Conservation (phyloP, 495 filamentous ascomycete species). For the Aspergillus saccharolyticus region DNA sequence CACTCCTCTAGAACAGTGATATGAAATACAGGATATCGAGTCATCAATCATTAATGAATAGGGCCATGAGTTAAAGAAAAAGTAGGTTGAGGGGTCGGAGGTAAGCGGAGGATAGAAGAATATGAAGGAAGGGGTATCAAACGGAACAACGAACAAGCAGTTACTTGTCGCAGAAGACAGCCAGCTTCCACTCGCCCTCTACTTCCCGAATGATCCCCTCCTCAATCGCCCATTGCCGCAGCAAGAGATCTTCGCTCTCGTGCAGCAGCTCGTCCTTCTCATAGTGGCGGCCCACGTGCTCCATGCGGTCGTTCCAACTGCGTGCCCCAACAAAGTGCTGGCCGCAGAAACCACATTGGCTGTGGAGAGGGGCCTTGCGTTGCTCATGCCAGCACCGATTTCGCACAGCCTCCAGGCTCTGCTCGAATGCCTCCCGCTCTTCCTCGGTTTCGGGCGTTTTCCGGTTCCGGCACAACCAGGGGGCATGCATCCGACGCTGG, state of each 20-base stretch:
- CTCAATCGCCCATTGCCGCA: constrained; percentile 49
- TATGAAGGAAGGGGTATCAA: not conserved
- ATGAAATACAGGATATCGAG: constrained; percentile 4
- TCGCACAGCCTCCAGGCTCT: constrained; percentile 44
- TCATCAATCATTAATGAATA: not conserved
- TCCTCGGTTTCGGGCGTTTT: constrained; percentile 38
- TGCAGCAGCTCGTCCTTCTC: constrained; percentile 45
- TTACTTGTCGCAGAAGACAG: constrained; percentile 10
- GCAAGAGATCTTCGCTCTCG: constrained; percentile 39
- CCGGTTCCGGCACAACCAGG: constrained; percentile 38
- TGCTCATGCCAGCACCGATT: constrained; percentile 54
- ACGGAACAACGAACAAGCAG: constrained; percentile 3
- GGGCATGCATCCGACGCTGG: constrained; percentile 84
- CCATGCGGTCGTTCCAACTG: constrained; percentile 82
- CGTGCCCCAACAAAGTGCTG: constrained; percentile 53
- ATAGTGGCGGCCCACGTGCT: constrained; percentile 83
- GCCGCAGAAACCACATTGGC: constrained; percentile 65
- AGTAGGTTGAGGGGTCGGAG: not conserved
- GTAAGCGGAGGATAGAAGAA: not conserved
- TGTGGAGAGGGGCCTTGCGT: constrained; percentile 55
- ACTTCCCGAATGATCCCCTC: constrained; percentile 37
- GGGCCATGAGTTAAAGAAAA: not conserved
- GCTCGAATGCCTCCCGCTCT: constrained; percentile 36
- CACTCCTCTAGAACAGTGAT: not conserved
- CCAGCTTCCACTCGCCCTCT: constrained; percentile 13